A percentile compares a stretch with the other conserved stretches of the same genome.
phyloP scores from a whole-genome alignment of 1,284 basidiomycete species.

The Erythrobasidium hasegawianum region DNA sequence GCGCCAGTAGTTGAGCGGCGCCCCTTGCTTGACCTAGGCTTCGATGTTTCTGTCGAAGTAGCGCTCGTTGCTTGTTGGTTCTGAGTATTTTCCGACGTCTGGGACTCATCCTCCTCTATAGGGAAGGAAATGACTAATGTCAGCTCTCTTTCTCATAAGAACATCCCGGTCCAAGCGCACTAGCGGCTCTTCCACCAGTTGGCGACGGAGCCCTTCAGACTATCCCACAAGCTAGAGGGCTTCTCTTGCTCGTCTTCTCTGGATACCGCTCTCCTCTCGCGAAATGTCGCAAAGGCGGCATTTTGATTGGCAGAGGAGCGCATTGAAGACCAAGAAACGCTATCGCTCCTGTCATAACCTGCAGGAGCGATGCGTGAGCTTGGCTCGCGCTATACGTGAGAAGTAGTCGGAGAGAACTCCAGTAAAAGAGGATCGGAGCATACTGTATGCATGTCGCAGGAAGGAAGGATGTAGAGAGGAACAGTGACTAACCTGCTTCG shows the following conservation, averaged over 20 bases:
- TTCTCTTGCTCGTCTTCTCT: constrained; percentile 8
- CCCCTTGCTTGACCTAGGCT: too few relatives aligned
- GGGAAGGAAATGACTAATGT: background rate
- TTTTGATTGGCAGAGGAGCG: background rate
- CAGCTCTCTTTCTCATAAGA: background rate
- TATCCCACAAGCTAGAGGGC: constrained; percentile 28
- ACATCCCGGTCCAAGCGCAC: background rate
- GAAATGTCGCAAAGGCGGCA: background rate
- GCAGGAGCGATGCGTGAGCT: constrained; percentile 6
- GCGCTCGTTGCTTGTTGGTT: background rate
- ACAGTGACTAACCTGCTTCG: constrained; percentile 13
- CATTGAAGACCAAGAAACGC: constrained; percentile 1
- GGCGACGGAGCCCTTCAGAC: constrained; percentile 18
- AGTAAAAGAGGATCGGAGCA: background rate
- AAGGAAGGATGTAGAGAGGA: background rate
- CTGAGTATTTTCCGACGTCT: background rate
- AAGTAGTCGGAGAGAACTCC: background rate
- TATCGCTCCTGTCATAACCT: constrained; percentile 24
- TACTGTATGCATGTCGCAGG: too few relatives aligned
- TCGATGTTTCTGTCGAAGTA: background rate
- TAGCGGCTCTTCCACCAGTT: constrained; percentile 15
- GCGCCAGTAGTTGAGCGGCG: too few relatives aligned
- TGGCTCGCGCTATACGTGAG: constrained; percentile 1
- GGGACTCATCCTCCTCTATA: background rate
- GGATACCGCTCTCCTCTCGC: background rate